Evolutionary conservation across 495 filamentous ascomycete species (phyloP).

Genomic region (Penicillium simplicissimum): DNA sequence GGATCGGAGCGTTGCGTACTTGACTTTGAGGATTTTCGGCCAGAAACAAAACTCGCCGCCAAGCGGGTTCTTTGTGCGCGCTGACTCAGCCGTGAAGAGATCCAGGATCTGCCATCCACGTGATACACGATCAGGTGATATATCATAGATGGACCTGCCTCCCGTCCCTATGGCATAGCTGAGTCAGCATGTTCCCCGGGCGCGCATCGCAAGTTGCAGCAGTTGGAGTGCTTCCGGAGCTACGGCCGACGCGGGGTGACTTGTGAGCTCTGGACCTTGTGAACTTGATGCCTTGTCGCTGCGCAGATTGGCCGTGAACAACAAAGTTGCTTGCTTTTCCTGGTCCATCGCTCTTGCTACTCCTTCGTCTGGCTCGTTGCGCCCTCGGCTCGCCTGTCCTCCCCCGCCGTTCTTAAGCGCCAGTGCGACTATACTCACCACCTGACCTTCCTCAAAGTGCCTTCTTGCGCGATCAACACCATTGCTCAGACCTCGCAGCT

Average conservation of each 20-base stretch:
- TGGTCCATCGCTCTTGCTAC: not conserved
- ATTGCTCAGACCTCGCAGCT: not conserved
- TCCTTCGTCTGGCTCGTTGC: constrained; percentile 4
- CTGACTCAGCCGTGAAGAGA: constrained; percentile 31
- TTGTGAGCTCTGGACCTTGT: constrained; percentile 3
- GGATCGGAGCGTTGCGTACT: constrained; percentile 21
- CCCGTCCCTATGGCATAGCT: not conserved
- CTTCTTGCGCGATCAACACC: constrained; percentile 14
- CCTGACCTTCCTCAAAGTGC: constrained; percentile 27
- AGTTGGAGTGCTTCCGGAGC: constrained; percentile 12
- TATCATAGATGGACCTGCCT: not conserved
- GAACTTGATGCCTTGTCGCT: constrained; percentile 6
- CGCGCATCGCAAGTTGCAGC: constrained; percentile 8
- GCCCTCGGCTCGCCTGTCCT: constrained; percentile 7
- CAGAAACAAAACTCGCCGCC: constrained; percentile 43
- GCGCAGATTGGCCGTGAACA: not conserved
- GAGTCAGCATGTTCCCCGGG: constrained; percentile 15
- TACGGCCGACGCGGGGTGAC: constrained; percentile 9
- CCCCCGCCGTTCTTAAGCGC: constrained; percentile 48
- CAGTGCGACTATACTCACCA: constrained; percentile 41
- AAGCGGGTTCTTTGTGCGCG: constrained; percentile 41
- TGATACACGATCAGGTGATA: not conserved
- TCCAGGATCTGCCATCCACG: not conserved
- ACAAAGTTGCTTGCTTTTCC: not conserved
- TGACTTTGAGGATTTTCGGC: constrained; percentile 40